Base-by-base conservation (phyloP, 2,329 filamentous ascomycete genomes). In the Aspergillus luchuensis region DNA sequence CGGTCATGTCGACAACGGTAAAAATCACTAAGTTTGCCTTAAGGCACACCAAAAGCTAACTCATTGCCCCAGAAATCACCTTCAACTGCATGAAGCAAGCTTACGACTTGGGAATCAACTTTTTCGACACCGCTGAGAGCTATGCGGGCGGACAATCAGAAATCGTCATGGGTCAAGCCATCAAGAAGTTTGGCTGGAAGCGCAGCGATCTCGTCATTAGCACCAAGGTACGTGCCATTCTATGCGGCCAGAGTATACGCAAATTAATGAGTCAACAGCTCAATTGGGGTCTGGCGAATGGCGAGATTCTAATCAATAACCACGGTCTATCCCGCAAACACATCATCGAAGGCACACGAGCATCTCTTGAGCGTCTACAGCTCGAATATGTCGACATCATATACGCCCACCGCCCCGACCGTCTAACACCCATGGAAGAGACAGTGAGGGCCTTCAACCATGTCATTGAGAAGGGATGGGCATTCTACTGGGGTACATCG, bases 391-490 rank as follows among this genome's bases (percentile, higher is more conserved):
- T 91, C 36, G 89, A 91, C 71, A 78, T 91, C 56, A 80, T 91
- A 67, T 90, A 88, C 72, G 87, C 88, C n/a, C 89, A 91, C 76
- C 82, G 88, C 10, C 86, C 88, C 1, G 89, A 91, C 71, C 81
- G 86, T 11, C 78, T 74, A 47, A 90, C 88, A 0, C 89, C 88
- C 0, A 90, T 91, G 76, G 87, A 90, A 73, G 89, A 91, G 78
- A 87, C 83, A 0, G 87, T 91, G 41, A 85, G 88, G 47, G 87
- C 87, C 41, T 90, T 91, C 79, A 90, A 90, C 79, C 81, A 89
- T 73, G 77, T 91, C 39, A 90, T 91, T 72, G 81, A 87, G 71
- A 81, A 81, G 0, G 89, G 89, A 58, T 87, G 89, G 77, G 85
- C 86, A 2, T 85, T 91, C 65, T 90, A 90, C 79, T 90, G 87